Evolutionary conservation across 352 stramenopile species (phyloP).

Genomic region (Phytophthora pistaciae): DNA sequence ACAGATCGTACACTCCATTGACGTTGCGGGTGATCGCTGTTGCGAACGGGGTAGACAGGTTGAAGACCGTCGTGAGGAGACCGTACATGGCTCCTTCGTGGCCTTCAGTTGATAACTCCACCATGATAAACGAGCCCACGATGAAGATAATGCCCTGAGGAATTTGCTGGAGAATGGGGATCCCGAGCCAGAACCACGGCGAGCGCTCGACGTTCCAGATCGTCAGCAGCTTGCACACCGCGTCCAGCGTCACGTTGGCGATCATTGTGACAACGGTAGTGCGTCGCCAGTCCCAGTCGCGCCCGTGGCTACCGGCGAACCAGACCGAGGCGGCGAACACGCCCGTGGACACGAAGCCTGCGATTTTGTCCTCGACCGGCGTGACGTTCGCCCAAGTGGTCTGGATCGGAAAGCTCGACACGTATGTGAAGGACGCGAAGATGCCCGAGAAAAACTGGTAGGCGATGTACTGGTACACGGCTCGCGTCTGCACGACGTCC

Average conservation of each 20-base stretch:
- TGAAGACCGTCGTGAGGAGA: not conserved
- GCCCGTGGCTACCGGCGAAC: not conserved
- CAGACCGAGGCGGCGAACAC: not conserved
- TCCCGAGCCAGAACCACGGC: not conserved
- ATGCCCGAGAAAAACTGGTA: constrained; percentile 2
- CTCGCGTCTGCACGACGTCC: not conserved
- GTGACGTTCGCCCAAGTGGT: not conserved
- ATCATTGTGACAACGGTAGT: not conserved
- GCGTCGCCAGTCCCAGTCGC: not conserved
- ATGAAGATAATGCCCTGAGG: not conserved
- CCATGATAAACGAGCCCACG: constrained; percentile 1
- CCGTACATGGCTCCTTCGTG: constrained; percentile 1
- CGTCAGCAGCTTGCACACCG: not conserved
- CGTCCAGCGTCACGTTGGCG: not conserved
- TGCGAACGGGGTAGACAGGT: not conserved
- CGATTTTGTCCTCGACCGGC: not conserved
- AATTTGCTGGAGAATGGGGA: not conserved
- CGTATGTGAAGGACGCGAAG: not conserved
- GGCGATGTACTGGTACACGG: constrained; percentile 1
- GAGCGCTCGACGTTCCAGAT: not conserved
- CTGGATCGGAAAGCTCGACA: not conserved
- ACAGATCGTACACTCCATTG: not conserved
- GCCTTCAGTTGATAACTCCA: not conserved
- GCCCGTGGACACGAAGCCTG: not conserved
- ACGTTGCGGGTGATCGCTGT: constrained; percentile 1